phyloP scores from a whole-genome alignment of 495 filamentous ascomycete species.

The Hypoxylon lienhwacheense region DNA sequence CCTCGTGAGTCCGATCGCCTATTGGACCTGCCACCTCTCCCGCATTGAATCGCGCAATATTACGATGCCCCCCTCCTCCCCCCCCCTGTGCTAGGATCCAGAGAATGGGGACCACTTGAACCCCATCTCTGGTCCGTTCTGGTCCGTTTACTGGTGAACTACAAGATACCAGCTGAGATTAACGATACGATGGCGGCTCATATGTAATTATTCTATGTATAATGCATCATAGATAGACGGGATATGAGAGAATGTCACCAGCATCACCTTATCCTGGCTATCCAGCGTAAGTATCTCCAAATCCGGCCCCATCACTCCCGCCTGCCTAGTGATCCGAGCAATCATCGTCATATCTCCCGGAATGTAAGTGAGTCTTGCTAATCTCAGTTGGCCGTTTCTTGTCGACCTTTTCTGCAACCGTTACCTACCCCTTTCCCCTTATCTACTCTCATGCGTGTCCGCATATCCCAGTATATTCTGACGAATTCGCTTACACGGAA shows the following conservation, averaged over 20 bases:
- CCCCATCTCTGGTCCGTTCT: slow-evolving; percentile 27
- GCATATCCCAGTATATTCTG: slow-evolving; percentile 13
- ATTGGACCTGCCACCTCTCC: slow-evolving; percentile 33
- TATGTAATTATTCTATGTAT: slow-evolving; percentile 23
- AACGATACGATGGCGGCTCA: slow-evolving; percentile 29
- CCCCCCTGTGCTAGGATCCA: slow-evolving; percentile 38
- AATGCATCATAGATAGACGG: not conserved
- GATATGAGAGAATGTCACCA: not conserved
- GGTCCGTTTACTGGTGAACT: slow-evolving; percentile 23
- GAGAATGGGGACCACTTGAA: slow-evolving; percentile 31
- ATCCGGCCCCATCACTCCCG: slow-evolving; percentile 30
- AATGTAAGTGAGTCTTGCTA: slow-evolving; percentile 32
- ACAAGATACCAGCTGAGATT: slow-evolving; percentile 18
- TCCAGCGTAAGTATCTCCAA: slow-evolving; percentile 23
- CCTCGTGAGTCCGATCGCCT: slow-evolving; percentile 32
- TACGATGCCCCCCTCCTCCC: too few species aligned
- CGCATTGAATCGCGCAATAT: slow-evolving; percentile 54
- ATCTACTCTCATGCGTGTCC: slow-evolving; percentile 4
- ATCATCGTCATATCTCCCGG: slow-evolving; percentile 31
- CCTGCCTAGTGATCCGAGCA: slow-evolving; percentile 30
- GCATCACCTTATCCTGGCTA: slow-evolving; percentile 16
- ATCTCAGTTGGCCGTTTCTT: slow-evolving; percentile 14
- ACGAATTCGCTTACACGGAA: slow-evolving; percentile 25
- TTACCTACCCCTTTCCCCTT: slow-evolving; percentile 1
- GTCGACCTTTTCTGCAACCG: not conserved